Evolutionary conservation across 2,329 filamentous ascomycete species (phyloP).

Genomic region (Epichloe aotearoae): DNA sequence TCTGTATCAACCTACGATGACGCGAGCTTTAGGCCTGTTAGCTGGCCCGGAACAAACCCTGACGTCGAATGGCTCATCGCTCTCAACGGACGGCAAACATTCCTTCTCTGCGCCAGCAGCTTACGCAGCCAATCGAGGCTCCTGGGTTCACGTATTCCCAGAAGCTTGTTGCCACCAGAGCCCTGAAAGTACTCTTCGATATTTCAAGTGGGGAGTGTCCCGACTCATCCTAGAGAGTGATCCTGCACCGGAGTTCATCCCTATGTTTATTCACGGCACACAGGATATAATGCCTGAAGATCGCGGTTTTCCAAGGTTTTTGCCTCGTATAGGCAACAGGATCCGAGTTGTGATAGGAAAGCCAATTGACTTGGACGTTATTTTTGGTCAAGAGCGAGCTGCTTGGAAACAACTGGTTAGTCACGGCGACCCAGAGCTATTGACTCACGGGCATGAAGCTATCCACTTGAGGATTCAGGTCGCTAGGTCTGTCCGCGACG

Average conservation of each 20-base stretch:
- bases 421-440: constrained; percentile 33
- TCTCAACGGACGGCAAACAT: constrained; percentile 55
- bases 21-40: constrained; percentile 72
- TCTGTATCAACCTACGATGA: constrained; percentile 78
- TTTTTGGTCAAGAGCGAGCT: constrained; percentile 65
- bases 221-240: constrained; percentile 82
- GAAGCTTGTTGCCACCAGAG: constrained; percentile 92
- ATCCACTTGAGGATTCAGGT: constrained; percentile 61
- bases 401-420: constrained; percentile 58
- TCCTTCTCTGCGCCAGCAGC: constrained; percentile 57
- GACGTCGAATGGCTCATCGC: constrained; percentile 34
- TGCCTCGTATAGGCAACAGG: constrained; percentile 61
- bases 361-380: constrained; percentile 54
- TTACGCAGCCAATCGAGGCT: constrained; percentile 54
- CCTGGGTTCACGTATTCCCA: constrained; percentile 92
- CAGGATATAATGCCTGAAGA: constrained; percentile 81
- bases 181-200: constrained; percentile 64
- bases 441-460: constrained; percentile 45
- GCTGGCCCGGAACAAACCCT: constrained; percentile 42
- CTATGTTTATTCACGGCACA: constrained; percentile 88
- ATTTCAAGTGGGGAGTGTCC: constrained; percentile 97
- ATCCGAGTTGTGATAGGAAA: constrained; percentile 70
- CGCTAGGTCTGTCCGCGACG: constrained; percentile 60
- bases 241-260: constrained; percentile 75
- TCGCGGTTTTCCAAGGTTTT: constrained; percentile 62